phyloP scores from a whole-genome alignment of 2,329 filamentous ascomycete genomes.

The Ophiostoma quercus region DNA sequence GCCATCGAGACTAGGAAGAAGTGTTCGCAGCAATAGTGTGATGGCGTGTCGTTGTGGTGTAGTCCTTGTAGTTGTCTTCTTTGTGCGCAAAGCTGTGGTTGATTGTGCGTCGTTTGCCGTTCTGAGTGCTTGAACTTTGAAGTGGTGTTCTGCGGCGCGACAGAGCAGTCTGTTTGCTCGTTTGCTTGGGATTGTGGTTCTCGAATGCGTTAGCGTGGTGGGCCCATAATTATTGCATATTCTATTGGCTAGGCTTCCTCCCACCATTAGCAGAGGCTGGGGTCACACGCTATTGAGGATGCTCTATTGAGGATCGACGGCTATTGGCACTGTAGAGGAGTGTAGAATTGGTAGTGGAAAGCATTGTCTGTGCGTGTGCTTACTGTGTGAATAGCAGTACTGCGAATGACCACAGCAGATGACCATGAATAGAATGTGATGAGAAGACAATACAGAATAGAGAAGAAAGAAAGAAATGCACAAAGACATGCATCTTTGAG shows the following conservation, averaged over 20 bases:
- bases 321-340: not conserved
- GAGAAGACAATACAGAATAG: too few relatives aligned
- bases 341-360: not conserved
- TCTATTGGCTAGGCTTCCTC: not conserved
- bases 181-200: not conserved
- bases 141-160: too few relatives aligned
- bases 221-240: not conserved
- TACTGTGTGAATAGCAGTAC: too few relatives aligned
- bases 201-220: not conserved
- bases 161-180: too few relatives aligned
- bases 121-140: too few relatives aligned
- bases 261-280: not conserved
- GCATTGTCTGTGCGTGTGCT: too few relatives aligned
- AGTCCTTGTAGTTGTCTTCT: not conserved
- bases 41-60: not conserved
- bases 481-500: too few relatives aligned
- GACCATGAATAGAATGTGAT: too few relatives aligned
- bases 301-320: not conserved
- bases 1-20: conserved; percentile 5
- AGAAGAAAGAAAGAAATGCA: too few relatives aligned
- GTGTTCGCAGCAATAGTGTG: not conserved
- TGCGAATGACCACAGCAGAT: too few relatives aligned
- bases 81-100: not conserved
- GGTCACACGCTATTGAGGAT: conserved; percentile 3
- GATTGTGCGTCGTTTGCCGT: not conserved